Percentiles rank a stretch among this genome's conserved stretches.
Evolutionary conservation across 2,329 filamentous ascomycete species (phyloP).

Genomic region (Ceratocystis papillata): DNA sequence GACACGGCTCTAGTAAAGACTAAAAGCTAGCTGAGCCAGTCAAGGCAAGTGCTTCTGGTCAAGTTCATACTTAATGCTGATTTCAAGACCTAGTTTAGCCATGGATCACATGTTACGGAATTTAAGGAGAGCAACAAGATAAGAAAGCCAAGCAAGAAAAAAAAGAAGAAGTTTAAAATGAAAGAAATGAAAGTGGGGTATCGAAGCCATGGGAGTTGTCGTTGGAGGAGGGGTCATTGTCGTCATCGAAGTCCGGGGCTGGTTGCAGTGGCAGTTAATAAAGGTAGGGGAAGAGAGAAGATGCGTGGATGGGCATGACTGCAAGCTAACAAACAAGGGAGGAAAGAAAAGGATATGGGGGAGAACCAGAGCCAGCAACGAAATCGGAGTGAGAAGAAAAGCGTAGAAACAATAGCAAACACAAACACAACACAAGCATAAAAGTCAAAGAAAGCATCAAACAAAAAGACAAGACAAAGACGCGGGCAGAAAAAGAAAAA

Average conservation of each 20-base stretch:
- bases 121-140: neutral
- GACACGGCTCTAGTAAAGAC: too few species aligned
- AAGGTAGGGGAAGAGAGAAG: conserved; percentile 2
- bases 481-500: neutral
- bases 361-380: conserved; percentile 14
- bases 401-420: conserved; percentile 1
- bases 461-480: conserved; percentile 16
- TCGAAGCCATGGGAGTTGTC: conserved; percentile 24
- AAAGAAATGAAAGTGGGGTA: conserved; percentile 24
- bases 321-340: neutral
- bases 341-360: conserved; percentile 11
- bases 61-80: too few species aligned
- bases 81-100: too few species aligned
- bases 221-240: conserved; percentile 20
- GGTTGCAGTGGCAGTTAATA: conserved; percentile 13
- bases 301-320: neutral
- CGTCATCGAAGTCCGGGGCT: conserved; percentile 24
- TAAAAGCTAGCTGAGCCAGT: too few species aligned
- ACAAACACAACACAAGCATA: conserved; percentile 19
- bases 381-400: conserved; percentile 12
- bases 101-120: too few species aligned
- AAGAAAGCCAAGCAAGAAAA: conserved; percentile 27
- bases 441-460: conserved; percentile 21
- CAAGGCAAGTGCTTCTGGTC: too few species aligned
- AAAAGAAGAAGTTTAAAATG: conserved; percentile 26